These are phyloP conservation scores for Solanum boliviense DNA, from an alignment of 257 asterid genomes.

Conservation along the genomic window DNA sequence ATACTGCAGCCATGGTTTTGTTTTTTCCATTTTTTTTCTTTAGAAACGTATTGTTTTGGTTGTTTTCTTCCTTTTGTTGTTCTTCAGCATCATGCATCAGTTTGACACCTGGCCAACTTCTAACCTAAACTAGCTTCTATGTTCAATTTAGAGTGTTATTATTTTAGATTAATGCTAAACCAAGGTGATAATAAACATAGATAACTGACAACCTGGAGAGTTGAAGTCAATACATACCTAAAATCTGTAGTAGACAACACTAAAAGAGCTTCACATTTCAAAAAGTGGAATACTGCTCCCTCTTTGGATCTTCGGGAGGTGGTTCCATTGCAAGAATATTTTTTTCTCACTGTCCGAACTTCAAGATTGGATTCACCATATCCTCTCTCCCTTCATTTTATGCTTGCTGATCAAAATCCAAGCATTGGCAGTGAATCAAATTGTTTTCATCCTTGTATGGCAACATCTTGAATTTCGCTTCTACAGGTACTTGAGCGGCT, in stretches of 20 bases:
- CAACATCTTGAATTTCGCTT: background rate
- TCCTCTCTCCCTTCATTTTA: background rate
- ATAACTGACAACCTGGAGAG: background rate
- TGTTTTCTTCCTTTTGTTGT: background rate
- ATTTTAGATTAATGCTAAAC: background rate
- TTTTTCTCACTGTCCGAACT: background rate
- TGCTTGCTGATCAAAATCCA: background rate
- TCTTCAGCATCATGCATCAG: background rate
- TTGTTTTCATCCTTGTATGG: background rate
- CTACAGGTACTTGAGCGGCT: constrained; percentile 74
- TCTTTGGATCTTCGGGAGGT: background rate
- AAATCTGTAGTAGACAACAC: background rate
- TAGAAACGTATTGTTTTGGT: background rate
- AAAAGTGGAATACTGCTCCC: background rate
- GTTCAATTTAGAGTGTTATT: background rate
- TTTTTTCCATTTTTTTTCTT: background rate
- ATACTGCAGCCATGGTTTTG: background rate
- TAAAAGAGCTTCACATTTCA: background rate
- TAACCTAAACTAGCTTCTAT: background rate
- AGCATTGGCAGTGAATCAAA: background rate
- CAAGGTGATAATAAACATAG: background rate
- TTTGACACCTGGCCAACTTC: background rate
- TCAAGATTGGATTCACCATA: background rate
- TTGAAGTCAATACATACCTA: background rate
- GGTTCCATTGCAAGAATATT: background rate